A percentile compares a stretch with the other conserved stretches of the same genome.
Evolutionary conservation across 2,329 filamentous ascomycete species (phyloP).

Genomic region (Niveomyces coronatus): DNA sequence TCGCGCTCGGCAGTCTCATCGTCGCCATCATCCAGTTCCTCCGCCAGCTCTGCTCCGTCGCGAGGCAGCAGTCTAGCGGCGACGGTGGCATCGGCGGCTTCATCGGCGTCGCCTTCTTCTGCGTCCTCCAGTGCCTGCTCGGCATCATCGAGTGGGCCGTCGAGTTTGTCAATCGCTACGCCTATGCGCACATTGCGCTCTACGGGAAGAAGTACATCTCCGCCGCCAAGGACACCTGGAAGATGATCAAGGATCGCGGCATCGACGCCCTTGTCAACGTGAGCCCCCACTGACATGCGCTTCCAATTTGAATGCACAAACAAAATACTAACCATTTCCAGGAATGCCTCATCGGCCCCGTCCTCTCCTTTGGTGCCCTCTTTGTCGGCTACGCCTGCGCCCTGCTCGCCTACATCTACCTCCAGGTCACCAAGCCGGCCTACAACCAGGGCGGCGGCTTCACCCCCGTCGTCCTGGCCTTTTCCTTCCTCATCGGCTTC

Average conservation of each 20-base stretch:
- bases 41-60: conserved; percentile 73
- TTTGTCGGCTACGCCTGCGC: conserved; percentile 79
- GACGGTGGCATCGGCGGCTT: conserved; percentile 68
- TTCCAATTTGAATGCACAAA: too few species aligned
- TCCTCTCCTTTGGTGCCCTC: conserved; percentile 65
- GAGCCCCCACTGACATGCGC: too few species aligned
- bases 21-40: conserved; percentile 82
- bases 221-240: conserved; percentile 84
- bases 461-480: conserved; percentile 71
- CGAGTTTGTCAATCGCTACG: conserved; percentile 83
- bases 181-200: conserved; percentile 84
- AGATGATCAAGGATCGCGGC: conserved; percentile 82
- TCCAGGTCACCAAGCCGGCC: conserved; percentile 66
- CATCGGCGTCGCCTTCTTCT: conserved; percentile 55
- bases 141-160: conserved; percentile 74
- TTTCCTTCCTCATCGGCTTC: conserved; percentile 79
- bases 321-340: conserved; percentile 15
- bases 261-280: conserved; percentile 79
- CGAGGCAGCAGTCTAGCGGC: conserved; percentile 47
- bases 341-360: conserved; percentile 71
- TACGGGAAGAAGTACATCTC: conserved; percentile 84
- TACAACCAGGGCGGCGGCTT: conserved; percentile 63
- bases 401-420: conserved; percentile 76
- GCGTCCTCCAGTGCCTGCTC: conserved; percentile 67
- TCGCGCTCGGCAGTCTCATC: conserved; percentile 74